Evolutionary conservation across 2,329 filamentous ascomycete species (phyloP).

Genomic region (Achaetomium macrosporum): DNA sequence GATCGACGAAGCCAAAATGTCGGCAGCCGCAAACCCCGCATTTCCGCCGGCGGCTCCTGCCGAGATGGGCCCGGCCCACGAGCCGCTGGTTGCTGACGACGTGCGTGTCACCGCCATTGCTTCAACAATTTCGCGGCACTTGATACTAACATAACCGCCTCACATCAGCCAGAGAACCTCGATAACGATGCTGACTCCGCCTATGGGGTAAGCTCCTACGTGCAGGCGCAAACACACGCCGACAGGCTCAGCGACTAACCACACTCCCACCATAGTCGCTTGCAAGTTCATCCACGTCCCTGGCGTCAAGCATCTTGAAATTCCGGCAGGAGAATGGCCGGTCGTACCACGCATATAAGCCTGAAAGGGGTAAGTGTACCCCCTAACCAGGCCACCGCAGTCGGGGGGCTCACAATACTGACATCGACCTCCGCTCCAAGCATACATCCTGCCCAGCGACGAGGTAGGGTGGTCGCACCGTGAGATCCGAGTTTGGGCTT

Average conservation of each 20-base stretch:
- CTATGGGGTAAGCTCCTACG: not conserved
- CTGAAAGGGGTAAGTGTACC: constrained; percentile 8
- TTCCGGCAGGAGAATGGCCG: constrained; percentile 15
- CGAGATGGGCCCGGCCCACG: not conserved
- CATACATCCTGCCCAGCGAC: constrained; percentile 15
- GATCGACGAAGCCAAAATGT: not conserved
- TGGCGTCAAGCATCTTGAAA: constrained; percentile 11
- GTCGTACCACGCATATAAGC: constrained; percentile 13
- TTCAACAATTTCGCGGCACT: not conserved
- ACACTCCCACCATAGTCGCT: not conserved
- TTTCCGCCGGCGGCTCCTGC: not conserved
- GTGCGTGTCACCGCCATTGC: not conserved
- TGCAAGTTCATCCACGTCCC: constrained; percentile 9
- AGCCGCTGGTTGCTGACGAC: not conserved
- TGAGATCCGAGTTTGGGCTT: too few relatives aligned
- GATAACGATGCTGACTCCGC: not conserved
- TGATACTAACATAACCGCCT: not conserved
- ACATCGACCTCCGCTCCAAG: not conserved
- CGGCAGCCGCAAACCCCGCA: not conserved
- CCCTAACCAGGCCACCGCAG: too few relatives aligned
- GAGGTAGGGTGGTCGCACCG: not conserved
- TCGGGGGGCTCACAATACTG: not conserved
- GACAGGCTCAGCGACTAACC: not conserved
- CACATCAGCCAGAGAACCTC: not conserved
- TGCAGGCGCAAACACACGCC: too few relatives aligned